Base-by-base conservation (phyloP, 345 rosid species). In the Euphorbia tirucalli region DNA sequence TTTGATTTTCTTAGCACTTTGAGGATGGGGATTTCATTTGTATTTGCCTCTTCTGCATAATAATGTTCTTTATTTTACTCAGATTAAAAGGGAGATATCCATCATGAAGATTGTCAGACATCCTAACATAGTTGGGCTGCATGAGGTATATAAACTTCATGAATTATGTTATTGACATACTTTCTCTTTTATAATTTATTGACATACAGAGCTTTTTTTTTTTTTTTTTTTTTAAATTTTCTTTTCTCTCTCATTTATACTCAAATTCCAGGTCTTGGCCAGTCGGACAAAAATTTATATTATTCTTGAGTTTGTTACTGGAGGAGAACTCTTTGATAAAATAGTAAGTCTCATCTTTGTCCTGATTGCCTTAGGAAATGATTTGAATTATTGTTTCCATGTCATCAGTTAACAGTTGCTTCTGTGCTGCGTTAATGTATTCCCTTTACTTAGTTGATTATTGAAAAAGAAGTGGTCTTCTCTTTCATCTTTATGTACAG, bases 71-170 rank as follows among this genome's bases (percentile, higher is more conserved):
- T 44, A 5, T 25, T 66, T 41, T 19, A 28, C 25, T 7, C 80
- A 93, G 98, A 93, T 91, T 46, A 90, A 88, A 74, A 83, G 94
- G 74, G 97, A 91, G 88, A 91, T 91, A 78, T 88, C 97, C 5
- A 91, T 90, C 66, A 93, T 93, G 98, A 93, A 90, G 87, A 84
- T 93, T 73, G 93, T 90, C 28, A 85, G 93, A 61, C 98, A 93
- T 74, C 97, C 96, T 46, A 78, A 88, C 79, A 89, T 93, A 39
- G 96, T 91, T 52, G 83, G 86, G 78, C 79, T 93, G 79, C 88
- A 86, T 50, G 98, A 91, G 97, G 98, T 91, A 72, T 72, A 54
- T 58, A n/a, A 52, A 52, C 22, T 52, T 52, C 22, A n/a, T 56
- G 15, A 56, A n/a, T n/a, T n/a, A n/a, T n/a, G n/a, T n/a, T n/a